These are phyloP conservation scores for Metschnikowia orientalis DNA, from an alignment of 805 yeast genomes.

Conservation along the genomic window DNA sequence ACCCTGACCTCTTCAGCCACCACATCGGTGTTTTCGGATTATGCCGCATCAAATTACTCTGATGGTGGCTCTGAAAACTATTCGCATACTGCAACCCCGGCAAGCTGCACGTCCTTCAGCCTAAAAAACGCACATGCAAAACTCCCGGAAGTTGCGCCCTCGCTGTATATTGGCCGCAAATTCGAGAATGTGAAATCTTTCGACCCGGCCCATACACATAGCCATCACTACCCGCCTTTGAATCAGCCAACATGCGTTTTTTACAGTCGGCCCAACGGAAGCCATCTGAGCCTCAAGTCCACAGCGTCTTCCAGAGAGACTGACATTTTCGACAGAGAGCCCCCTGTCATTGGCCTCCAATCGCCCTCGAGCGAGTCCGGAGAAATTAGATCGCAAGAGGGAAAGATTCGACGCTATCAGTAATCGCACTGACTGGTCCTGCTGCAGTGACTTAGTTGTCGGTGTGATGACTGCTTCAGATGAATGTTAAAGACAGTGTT, in stretches of 20 bases:
- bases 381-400: slow-evolving; percentile 2
- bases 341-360: slow-evolving; percentile 20
- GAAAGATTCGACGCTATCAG: slow-evolving; percentile 3
- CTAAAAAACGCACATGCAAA: not conserved
- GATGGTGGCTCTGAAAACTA: slow-evolving; percentile 2
- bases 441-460: too few species aligned
- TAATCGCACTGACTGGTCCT: too few species aligned
- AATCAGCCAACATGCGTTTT: slow-evolving; percentile 7
- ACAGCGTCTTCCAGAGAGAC: slow-evolving; percentile 18
- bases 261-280: slow-evolving; percentile 17
- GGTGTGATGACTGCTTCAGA: too few species aligned
- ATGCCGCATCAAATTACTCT: slow-evolving; percentile 7
- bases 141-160: not conserved
- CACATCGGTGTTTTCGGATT: slow-evolving; percentile 7
- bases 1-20: slow-evolving; percentile 1
- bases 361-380: slow-evolving; percentile 23
- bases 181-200: slow-evolving; percentile 1
- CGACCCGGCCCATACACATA: slow-evolving; percentile 7
- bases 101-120: not conserved
- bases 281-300: slow-evolving; percentile 28
- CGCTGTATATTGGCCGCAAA: slow-evolving; percentile 4
- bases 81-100: too few species aligned
- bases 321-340: slow-evolving; percentile 25
- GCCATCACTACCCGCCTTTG: slow-evolving; percentile 13
- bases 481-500: too few species aligned